Evolutionary conservation across 2,329 filamentous ascomycete species (phyloP).

Genomic region (Metarhizium sp.): DNA sequence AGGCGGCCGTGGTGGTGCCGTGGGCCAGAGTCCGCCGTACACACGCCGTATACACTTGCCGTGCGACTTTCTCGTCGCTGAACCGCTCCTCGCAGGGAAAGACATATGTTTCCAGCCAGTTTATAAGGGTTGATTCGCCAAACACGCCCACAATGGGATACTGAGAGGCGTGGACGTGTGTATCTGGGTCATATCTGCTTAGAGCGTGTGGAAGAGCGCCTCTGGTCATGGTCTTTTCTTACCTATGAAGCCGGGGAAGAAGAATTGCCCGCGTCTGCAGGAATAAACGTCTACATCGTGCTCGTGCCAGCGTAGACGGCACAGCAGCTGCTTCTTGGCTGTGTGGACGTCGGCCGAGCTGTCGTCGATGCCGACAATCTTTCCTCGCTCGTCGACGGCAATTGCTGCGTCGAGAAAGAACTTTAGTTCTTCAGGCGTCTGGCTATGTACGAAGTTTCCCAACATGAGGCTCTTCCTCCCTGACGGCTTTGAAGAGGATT

Average conservation of each 20-base stretch:
- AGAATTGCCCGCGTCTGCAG: slow-evolving; percentile 51
- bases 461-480: no score
- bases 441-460: no score
- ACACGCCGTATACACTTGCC: slow-evolving; percentile 26
- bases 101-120: no score
- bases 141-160: no score
- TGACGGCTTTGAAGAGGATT: no score
- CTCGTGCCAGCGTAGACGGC: no score
- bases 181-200: no score
- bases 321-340: no score
- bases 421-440: slow-evolving; percentile 34
- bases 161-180: no score
- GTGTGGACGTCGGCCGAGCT: slow-evolving; percentile 24
- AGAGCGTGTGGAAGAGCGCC: slow-evolving; percentile 66
- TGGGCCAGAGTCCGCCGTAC: slow-evolving; percentile 74
- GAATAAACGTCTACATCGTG: neutral
- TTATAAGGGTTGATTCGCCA: no score
- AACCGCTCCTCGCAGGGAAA: no score
- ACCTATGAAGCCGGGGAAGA: slow-evolving; percentile 78
- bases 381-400: slow-evolving; percentile 37
- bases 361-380: slow-evolving; percentile 39
- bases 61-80: no score
- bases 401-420: slow-evolving; percentile 40
- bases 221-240: slow-evolving; percentile 42
- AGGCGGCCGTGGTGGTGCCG: slow-evolving; percentile 89